These are phyloP conservation scores for Annulohypoxylon moriforme DNA, from an alignment of 495 filamentous ascomycete genomes.

Conservation along the genomic window DNA sequence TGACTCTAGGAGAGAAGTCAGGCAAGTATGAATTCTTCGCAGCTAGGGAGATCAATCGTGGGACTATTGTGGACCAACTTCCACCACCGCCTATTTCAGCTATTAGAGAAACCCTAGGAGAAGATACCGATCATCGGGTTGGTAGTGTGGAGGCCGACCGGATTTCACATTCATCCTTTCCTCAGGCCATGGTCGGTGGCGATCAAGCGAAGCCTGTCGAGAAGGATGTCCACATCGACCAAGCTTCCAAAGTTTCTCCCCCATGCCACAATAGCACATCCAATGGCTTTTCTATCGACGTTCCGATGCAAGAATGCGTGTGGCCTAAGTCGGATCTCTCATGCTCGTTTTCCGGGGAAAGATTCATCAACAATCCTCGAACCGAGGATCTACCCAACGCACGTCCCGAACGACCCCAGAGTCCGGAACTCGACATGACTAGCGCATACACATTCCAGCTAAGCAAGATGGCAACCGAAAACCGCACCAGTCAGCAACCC, in stretches of 20 bases:
- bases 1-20: slow-evolving; percentile 47
- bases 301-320: slow-evolving; percentile 24
- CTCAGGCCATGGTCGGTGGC: not conserved
- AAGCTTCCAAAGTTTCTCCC: not conserved
- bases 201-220: not conserved
- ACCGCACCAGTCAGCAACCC: slow-evolving; percentile 8
- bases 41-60: slow-evolving; percentile 53
- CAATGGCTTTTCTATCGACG: slow-evolving; percentile 16
- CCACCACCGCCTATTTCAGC: slow-evolving; percentile 27
- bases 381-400: slow-evolving; percentile 23
- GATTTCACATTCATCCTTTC: not conserved
- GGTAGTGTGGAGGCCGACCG: not conserved
- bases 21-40: slow-evolving; percentile 56
- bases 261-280: not conserved
- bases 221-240: not conserved
- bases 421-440: slow-evolving; percentile 53
- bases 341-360: slow-evolving; percentile 40
- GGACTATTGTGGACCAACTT: slow-evolving; percentile 6
- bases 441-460: slow-evolving; percentile 53
- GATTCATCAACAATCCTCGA: slow-evolving; percentile 47
- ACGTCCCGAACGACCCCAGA: slow-evolving; percentile 14
- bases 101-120: slow-evolving; percentile 29
- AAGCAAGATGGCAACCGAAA: slow-evolving; percentile 47
- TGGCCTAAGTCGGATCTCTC: slow-evolving; percentile 27
- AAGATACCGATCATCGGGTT: not conserved